A percentile compares a stretch with the other conserved stretches of the same genome.
Conservation (phyloP, 1,284 basidiomycete species). For the Testicularia cyperi region DNA sequence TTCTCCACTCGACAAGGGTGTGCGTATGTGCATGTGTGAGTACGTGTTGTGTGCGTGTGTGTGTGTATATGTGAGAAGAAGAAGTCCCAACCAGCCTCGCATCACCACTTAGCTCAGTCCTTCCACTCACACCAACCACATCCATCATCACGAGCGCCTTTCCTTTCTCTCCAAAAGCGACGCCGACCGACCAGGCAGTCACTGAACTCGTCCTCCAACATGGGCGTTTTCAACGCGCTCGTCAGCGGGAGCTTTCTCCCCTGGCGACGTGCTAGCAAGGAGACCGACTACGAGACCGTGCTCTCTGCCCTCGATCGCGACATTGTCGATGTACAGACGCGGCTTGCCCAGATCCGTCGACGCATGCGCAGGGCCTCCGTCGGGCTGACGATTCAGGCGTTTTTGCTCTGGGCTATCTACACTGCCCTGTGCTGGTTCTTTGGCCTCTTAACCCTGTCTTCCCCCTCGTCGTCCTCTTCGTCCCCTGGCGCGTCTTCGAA, state of each 20-base stretch:
- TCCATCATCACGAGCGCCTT: too few species aligned
- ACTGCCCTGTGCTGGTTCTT: constrained; percentile 76
- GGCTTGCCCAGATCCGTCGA: constrained; percentile 81
- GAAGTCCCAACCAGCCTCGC: too few species aligned
- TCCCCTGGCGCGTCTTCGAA: background rate
- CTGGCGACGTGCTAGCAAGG: constrained; percentile 20
- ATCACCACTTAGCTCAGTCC: too few species aligned
- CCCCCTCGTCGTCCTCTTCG: constrained; percentile 1
- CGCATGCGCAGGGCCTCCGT: constrained; percentile 80
- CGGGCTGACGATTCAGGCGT: constrained; percentile 77
- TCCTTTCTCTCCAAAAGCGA: too few species aligned
- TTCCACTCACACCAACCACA: too few species aligned
- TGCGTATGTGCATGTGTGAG: too few species aligned
- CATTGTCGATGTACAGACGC: constrained; percentile 67
- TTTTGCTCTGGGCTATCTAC: constrained; percentile 79
- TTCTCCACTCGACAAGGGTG: too few species aligned
- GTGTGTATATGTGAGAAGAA: too few species aligned
- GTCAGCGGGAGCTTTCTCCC: constrained; percentile 30
- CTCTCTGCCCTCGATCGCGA: constrained; percentile 63
- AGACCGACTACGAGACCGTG: constrained; percentile 64
- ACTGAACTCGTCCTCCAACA: too few species aligned
- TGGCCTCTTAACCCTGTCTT: constrained; percentile 16
- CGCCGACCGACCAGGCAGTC: too few species aligned
- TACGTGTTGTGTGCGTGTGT: too few species aligned
- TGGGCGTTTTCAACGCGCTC: constrained; percentile 41